Conservation (phyloP, 2,329 filamentous ascomycete species). For the Colletotrichum sp. region DNA sequence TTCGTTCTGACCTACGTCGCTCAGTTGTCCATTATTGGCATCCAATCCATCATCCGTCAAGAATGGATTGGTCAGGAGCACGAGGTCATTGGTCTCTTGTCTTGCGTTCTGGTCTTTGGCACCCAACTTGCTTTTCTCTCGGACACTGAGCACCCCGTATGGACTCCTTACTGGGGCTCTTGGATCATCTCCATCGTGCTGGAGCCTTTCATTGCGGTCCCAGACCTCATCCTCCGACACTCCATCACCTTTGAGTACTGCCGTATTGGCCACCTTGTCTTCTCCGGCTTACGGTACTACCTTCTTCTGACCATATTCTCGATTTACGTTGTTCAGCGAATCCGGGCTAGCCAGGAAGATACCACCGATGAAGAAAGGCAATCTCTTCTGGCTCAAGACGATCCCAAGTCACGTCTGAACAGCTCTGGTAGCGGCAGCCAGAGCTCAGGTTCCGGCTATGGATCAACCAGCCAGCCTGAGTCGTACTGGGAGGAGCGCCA, state of each 20-base stretch:
- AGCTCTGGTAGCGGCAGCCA: constrained; percentile 25
- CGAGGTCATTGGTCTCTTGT: constrained; percentile 61
- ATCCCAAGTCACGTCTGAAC: constrained; percentile 22
- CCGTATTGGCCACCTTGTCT: constrained; percentile 13
- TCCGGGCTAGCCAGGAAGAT: constrained; percentile 22
- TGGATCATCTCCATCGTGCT: constrained; percentile 64
- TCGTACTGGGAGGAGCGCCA: constrained; percentile 59
- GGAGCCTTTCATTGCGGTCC: constrained; percentile 53
- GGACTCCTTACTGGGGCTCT: constrained; percentile 68
- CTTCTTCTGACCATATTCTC: constrained; percentile 11
- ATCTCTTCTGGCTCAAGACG: constrained; percentile 51
- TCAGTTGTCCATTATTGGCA: constrained; percentile 48
- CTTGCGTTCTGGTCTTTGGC: constrained; percentile 68
- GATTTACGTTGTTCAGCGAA: constrained; percentile 16
- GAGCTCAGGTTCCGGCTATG: constrained; percentile 40
- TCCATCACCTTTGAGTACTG: constrained; percentile 27
- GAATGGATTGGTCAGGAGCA: constrained; percentile 51
- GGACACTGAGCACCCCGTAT: constrained; percentile 55
- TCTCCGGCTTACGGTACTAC: constrained; percentile 15
- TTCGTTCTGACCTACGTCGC: constrained; percentile 50
- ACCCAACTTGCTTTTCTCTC: constrained; percentile 61
- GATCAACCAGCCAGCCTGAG: constrained; percentile 52
- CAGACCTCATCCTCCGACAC: constrained; percentile 26
- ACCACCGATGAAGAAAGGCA: constrained; percentile 62
- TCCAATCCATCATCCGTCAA: constrained; percentile 36